Evolutionary conservation across 257 asterid genomes (phyloP).

Genomic region (Henckelia pumila): DNA sequence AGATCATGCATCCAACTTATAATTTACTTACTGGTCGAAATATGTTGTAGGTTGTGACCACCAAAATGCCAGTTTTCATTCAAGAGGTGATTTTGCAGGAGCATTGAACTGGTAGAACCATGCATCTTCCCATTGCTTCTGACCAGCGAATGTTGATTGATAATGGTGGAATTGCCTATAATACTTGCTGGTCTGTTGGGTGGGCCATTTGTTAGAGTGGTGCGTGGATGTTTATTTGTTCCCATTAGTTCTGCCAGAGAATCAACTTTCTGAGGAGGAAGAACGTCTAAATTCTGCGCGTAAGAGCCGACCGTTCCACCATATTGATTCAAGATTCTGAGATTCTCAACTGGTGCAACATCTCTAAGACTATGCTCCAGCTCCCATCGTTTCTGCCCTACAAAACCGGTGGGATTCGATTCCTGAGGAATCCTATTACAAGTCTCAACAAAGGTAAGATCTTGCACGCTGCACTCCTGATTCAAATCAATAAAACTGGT

Average conservation of each 20-base stretch:
- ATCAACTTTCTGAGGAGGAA: conserved; percentile 27
- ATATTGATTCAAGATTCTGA: conserved; percentile 29
- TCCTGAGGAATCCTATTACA: conserved; percentile 17
- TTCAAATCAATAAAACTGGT: conserved; percentile 20
- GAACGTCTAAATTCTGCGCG: conserved; percentile 26
- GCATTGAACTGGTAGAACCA: conserved; percentile 23
- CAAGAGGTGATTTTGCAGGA: conserved; percentile 27
- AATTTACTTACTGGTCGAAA: conserved; percentile 44
- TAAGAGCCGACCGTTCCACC: conserved; percentile 25
- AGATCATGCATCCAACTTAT: neutral
- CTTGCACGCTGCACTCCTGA: conserved; percentile 20
- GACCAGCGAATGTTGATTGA: conserved; percentile 36
- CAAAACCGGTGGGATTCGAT: conserved; percentile 13
- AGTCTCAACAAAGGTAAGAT: conserved; percentile 19
- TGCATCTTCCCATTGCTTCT: conserved; percentile 28
- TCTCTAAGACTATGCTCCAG: conserved; percentile 22
- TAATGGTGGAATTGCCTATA: conserved; percentile 12
- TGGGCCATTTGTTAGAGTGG: conserved; percentile 19
- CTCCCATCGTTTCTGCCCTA: conserved; percentile 20
- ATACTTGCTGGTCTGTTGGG: conserved; percentile 19
- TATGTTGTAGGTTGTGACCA: conserved; percentile 37
- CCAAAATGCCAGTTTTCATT: conserved; percentile 26
- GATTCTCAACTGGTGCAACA: conserved; percentile 17
- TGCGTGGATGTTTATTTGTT: conserved; percentile 23
- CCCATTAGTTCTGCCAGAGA: conserved; percentile 45